Conservation (phyloP, 371 early-diverging fungal species). For the Mortierella sp. region DNA sequence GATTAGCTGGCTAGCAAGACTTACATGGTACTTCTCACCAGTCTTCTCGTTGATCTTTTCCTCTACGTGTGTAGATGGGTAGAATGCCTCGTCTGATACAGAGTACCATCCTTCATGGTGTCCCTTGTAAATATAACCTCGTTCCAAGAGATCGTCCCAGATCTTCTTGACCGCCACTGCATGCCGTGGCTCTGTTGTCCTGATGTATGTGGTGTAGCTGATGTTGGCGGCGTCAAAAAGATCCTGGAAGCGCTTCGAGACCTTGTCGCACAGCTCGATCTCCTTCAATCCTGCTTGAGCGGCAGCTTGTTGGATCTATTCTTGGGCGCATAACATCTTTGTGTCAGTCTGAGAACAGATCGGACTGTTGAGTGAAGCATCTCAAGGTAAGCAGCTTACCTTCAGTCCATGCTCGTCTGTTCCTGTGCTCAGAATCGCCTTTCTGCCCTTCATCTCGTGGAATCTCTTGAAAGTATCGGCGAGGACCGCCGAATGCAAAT, state of each 20-base stretch:
- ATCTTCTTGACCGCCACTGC: constrained; percentile 75
- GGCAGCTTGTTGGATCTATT: constrained; percentile 94
- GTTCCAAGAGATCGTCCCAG: constrained; percentile 77
- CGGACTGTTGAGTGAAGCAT: not conserved
- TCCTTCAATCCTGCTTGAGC: constrained; percentile 69
- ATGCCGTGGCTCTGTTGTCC: constrained; percentile 91
- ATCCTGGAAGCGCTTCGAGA: constrained; percentile 82
- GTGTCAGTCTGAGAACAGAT: not conserved
- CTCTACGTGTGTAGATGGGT: constrained; percentile 81
- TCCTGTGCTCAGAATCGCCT: constrained; percentile 81
- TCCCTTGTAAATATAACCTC: constrained; percentile 94
- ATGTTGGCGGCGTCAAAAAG: constrained; percentile 82
- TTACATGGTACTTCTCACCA: constrained; percentile 62
- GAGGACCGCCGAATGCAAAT: constrained; percentile 90
- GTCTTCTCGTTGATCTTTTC: constrained; percentile 71
- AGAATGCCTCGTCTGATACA: constrained; percentile 96
- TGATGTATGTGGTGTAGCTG: constrained; percentile 85
- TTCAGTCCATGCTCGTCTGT: constrained; percentile 98
- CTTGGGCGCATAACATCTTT: not conserved
- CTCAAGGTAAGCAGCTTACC: constrained; percentile 57
- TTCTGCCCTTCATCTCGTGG: constrained; percentile 75
- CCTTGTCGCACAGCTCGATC: constrained; percentile 81
- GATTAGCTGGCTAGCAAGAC: not conserved
- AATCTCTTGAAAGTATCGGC: constrained; percentile 88
- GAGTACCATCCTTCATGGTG: constrained; percentile 96